phyloP scores from a whole-genome alignment of 305 asterid genomes.

The Fraxinus paxiana region DNA sequence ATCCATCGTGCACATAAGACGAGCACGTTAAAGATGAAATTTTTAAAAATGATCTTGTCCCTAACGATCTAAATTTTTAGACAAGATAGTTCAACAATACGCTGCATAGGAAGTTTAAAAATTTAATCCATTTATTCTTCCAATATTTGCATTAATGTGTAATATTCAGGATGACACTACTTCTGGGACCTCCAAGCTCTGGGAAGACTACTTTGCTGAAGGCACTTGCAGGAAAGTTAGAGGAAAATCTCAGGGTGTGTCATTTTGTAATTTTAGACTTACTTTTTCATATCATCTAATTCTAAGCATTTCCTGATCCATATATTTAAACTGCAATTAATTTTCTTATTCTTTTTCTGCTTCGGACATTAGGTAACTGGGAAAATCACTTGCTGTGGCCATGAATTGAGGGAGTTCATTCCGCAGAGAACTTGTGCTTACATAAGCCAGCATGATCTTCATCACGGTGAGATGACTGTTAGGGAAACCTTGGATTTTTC shows the following conservation, averaged over 20 bases:
- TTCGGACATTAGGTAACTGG: constrained; percentile 20
- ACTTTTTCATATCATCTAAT: neutral
- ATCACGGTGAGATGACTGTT: constrained; percentile 50
- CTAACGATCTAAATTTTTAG: neutral
- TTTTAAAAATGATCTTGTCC: neutral
- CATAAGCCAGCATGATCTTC: constrained; percentile 45
- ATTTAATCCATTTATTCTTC: neutral
- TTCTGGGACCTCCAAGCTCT: constrained; percentile 49
- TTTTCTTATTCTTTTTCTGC: neutral
- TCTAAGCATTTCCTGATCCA: neutral
- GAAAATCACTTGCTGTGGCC: constrained; percentile 41
- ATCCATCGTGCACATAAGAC: neutral
- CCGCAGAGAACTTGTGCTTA: constrained; percentile 49
- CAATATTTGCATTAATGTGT: neutral
- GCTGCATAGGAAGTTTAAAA: neutral
- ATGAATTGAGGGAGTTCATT: constrained; percentile 38
- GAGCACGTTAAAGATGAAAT: neutral
- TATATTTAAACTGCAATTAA: neutral
- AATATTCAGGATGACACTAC: constrained; percentile 39
- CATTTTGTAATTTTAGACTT: neutral
- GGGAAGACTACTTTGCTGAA: constrained; percentile 40
- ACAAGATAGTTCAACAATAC: neutral
- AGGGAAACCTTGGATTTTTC: constrained; percentile 43
- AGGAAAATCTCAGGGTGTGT: constrained; percentile 37
- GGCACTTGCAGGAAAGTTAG: constrained; percentile 46